These are phyloP conservation scores for Nematocida sp. DNA, from an alignment of 371 early-diverging fungal genomes.

Conservation along the genomic window DNA sequence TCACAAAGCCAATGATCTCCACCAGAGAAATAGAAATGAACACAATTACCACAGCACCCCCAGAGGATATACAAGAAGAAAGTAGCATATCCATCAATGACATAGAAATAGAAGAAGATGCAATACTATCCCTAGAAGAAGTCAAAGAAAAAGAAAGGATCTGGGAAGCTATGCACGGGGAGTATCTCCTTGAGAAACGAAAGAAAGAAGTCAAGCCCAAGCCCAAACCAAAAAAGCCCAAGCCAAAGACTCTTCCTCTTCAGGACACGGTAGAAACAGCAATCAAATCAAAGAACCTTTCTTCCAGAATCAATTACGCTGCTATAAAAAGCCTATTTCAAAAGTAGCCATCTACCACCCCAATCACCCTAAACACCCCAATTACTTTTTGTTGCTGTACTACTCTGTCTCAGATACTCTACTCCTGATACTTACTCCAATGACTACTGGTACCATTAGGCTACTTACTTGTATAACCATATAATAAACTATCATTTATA, in stretches of 20 bases:
- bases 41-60: not conserved
- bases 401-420: too few relatives aligned
- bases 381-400: too few relatives aligned
- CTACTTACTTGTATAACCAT: too few relatives aligned
- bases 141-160: slow-evolving; percentile 52
- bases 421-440: too few relatives aligned
- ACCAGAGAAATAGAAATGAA: not conserved
- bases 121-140: slow-evolving; percentile 58
- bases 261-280: slow-evolving; percentile 60
- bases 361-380: too few relatives aligned
- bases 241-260: slow-evolving; percentile 51
- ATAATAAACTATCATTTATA: not conserved
- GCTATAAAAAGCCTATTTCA: slow-evolving; percentile 63
- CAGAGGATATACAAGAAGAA: slow-evolving; percentile 7
- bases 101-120: slow-evolving; percentile 27
- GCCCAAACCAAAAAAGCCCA: slow-evolving; percentile 43
- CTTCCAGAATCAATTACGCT: slow-evolving; percentile 62
- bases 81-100: slow-evolving; percentile 38
- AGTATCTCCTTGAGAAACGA: slow-evolving; percentile 58
- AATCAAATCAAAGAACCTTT: slow-evolving; percentile 56
- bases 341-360: slow-evolving; percentile 1
- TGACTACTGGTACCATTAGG: too few relatives aligned
- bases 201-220: slow-evolving; percentile 25
- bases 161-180: slow-evolving; percentile 64
- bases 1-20: slow-evolving; percentile 56